phyloP scores from a whole-genome alignment of 2,329 filamentous ascomycete species.

The Pyrenochaeta sp. region DNA sequence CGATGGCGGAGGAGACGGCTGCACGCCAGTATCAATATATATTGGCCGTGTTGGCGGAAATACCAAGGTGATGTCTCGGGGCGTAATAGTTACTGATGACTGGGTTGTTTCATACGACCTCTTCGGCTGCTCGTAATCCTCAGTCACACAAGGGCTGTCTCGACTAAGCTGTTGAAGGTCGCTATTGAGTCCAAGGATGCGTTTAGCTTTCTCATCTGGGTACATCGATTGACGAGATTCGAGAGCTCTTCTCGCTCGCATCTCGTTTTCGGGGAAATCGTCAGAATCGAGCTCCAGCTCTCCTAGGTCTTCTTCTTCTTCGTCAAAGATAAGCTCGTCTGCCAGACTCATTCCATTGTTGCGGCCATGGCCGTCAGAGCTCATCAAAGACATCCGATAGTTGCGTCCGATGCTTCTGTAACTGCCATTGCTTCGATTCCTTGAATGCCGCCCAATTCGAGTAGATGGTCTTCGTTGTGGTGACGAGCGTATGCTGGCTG shows the following conservation, averaged over 20 bases:
- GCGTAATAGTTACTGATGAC: constrained; percentile 32
- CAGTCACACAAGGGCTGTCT: constrained; percentile 27
- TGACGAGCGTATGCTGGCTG: constrained; percentile 73
- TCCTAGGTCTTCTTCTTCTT: constrained; percentile 69
- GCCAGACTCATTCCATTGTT: constrained; percentile 79
- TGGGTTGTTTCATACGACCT: constrained; percentile 28
- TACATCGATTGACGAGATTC: constrained; percentile 53
- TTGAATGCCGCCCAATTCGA: constrained; percentile 64
- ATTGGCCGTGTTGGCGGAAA: constrained; percentile 49
- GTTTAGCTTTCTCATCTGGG: constrained; percentile 57
- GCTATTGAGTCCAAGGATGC: constrained; percentile 52
- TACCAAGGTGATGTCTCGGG: constrained; percentile 38
- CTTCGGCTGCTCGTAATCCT: constrained; percentile 37
- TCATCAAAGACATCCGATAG: constrained; percentile 76
- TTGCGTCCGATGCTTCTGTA: constrained; percentile 61
- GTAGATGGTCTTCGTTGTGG: constrained; percentile 57
- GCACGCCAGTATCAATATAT: constrained; percentile 80
- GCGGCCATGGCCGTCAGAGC: constrained; percentile 63
- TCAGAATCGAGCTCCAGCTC: constrained; percentile 72
- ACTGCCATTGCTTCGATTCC: constrained; percentile 62
- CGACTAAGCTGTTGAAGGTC: constrained; percentile 35
- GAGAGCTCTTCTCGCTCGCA: constrained; percentile 48
- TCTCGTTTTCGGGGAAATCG: constrained; percentile 58
- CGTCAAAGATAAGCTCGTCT: constrained; percentile 88
- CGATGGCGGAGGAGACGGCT: constrained; percentile 84